These are phyloP conservation scores for Kalmusia sp. DNA, from an alignment of 2,329 filamentous ascomycete genomes.

Conservation along the genomic window DNA sequence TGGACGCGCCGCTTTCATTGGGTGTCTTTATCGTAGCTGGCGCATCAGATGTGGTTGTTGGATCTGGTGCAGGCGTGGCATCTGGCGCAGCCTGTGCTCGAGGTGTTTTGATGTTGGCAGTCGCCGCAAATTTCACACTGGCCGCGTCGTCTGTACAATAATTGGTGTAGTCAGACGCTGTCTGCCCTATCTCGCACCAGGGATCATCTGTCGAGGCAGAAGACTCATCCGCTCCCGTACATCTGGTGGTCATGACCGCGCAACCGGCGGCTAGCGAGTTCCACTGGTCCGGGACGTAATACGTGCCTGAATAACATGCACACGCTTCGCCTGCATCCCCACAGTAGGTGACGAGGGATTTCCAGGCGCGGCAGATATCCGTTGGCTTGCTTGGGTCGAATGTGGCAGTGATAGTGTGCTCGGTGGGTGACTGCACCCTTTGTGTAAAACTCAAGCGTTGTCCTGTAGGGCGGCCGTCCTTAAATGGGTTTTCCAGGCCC, in stretches of 20 bases:
- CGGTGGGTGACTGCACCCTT: background rate
- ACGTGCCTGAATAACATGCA: conserved; percentile 1
- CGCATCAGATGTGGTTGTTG: background rate
- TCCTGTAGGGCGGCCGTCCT: background rate
- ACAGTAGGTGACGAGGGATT: background rate
- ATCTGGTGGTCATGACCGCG: background rate
- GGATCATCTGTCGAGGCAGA: background rate
- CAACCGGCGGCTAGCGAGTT: conserved; percentile 4
- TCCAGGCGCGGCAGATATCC: background rate
- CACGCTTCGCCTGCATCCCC: background rate
- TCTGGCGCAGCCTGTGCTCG: background rate
- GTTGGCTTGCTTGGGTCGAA: background rate
- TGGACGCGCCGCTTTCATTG: background rate
- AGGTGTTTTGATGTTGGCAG: background rate
- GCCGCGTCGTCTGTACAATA: background rate
- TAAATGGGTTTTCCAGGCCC: background rate
- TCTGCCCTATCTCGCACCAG: background rate
- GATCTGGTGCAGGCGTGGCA: background rate
- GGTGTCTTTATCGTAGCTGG: background rate
- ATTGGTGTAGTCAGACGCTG: background rate
- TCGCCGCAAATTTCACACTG: background rate
- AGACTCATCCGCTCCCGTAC: background rate
- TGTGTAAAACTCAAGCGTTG: background rate
- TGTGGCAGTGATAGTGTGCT: background rate
- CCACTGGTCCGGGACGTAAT: conserved; percentile 6